phyloP scores from a whole-genome alignment of 495 filamentous ascomycete species.

The Aspergillus homomorphus region DNA sequence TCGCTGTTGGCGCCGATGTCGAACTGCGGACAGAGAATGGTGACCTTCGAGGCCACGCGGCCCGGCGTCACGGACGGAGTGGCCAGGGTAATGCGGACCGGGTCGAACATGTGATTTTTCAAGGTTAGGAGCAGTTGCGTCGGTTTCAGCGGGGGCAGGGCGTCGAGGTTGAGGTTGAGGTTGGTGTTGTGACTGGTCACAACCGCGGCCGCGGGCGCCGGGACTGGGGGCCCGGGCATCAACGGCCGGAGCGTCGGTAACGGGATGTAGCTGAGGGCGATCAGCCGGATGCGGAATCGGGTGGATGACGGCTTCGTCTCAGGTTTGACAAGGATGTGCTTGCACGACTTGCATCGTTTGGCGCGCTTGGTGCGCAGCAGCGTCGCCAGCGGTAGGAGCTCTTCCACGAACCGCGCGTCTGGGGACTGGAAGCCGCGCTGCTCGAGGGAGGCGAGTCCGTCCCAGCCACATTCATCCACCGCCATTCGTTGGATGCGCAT shows the following conservation, averaged over 20 bases:
- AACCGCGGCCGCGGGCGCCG: conserved; percentile 16
- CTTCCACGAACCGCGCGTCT: conserved; percentile 53
- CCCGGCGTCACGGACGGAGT: conserved; percentile 81
- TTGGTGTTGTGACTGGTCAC: conserved; percentile 24
- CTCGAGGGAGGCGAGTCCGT: conserved; percentile 47
- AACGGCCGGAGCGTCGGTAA: conserved; percentile 68
- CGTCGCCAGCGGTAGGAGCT: conserved; percentile 74
- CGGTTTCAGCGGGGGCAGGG: conserved; percentile 63
- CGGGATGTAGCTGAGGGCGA: conserved; percentile 87
- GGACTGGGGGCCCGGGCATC: conserved; percentile 34
- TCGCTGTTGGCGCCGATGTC: conserved; percentile 93
- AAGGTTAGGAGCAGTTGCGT: conserved; percentile 84
- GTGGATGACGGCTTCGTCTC: conserved; percentile 83
- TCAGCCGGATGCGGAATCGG: conserved; percentile 82
- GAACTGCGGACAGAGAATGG: conserved; percentile 91
- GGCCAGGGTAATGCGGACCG: conserved; percentile 79
- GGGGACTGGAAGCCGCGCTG: conserved; percentile 53
- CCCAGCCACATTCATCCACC: conserved; percentile 50
- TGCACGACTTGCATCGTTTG: conserved; percentile 87
- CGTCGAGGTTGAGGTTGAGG: conserved; percentile 35
- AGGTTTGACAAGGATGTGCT: conserved; percentile 94
- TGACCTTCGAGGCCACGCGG: conserved; percentile 71
- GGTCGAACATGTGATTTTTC: conserved; percentile 91
- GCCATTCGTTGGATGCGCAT: conserved; percentile 41
- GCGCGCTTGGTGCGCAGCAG: conserved; percentile 87